Evolutionary conservation across 495 filamentous ascomycete genomes (phyloP).

Genomic region (Glarea lozoyensis): DNA sequence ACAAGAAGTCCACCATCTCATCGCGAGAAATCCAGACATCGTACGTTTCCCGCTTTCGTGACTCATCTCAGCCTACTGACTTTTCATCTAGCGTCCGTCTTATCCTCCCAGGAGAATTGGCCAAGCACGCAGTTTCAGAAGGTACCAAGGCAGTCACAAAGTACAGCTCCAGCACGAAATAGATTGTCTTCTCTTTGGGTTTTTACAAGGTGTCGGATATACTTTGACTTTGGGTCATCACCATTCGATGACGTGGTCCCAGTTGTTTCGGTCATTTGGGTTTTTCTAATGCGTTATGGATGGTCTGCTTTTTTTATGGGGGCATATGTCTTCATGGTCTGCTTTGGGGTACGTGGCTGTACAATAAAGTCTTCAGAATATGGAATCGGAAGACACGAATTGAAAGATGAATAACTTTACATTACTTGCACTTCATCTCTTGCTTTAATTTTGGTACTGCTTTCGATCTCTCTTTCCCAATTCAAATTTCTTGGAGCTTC

Average conservation of each 20-base stretch:
- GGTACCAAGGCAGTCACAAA: slow-evolving; percentile 99
- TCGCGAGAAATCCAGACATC: slow-evolving; percentile 99
- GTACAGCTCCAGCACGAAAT: slow-evolving; percentile 99
- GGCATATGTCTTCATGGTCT: slow-evolving; percentile 68
- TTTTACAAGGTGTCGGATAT: slow-evolving; percentile 36
- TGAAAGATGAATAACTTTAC: slow-evolving; percentile 32
- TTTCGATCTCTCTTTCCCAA: not conserved
- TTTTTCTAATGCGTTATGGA: slow-evolving; percentile 85
- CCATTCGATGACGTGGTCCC: slow-evolving; percentile 50
- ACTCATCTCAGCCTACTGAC: slow-evolving; percentile 12
- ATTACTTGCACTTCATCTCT: not conserved
- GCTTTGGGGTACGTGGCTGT: slow-evolving; percentile 65
- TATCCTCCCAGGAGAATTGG: slow-evolving; percentile 95
- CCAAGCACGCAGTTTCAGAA: slow-evolving; percentile 99
- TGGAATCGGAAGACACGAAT: slow-evolving; percentile 50
- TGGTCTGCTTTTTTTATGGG: slow-evolving; percentile 69
- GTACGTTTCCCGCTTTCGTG: slow-evolving; percentile 31
- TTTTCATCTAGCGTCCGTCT: slow-evolving; percentile 59
- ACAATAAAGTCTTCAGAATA: slow-evolving; percentile 65
- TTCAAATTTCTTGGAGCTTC: too few species aligned
- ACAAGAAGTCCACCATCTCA: slow-evolving; percentile 99
- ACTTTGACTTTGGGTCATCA: slow-evolving; percentile 47
- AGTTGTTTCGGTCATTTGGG: slow-evolving; percentile 58
- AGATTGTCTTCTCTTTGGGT: slow-evolving; percentile 41
- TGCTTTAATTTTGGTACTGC: too few species aligned